phyloP scores from a whole-genome alignment of 495 filamentous ascomycete genomes.

The Aspergillus steynii region DNA sequence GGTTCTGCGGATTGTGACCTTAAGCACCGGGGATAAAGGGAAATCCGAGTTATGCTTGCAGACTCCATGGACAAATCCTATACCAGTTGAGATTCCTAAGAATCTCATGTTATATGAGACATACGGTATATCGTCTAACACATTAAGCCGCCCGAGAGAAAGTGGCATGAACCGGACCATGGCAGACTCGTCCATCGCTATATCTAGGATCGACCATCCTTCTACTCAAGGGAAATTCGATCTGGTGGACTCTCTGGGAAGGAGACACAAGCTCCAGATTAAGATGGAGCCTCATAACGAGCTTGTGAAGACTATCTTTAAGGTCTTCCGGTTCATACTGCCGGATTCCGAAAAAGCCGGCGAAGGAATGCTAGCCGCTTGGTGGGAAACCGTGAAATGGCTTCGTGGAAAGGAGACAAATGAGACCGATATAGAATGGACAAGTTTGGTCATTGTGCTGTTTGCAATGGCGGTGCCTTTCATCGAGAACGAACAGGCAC shows the following conservation, averaged over 20 bases:
- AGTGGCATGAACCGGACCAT: slow-evolving; percentile 54
- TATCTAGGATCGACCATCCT: slow-evolving; percentile 45
- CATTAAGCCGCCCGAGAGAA: slow-evolving; percentile 42
- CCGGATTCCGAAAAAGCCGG: slow-evolving; percentile 55
- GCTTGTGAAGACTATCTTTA: slow-evolving; percentile 59
- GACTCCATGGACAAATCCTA: slow-evolving; percentile 69
- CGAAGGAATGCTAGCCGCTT: slow-evolving; percentile 66
- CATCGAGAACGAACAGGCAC: slow-evolving; percentile 38
- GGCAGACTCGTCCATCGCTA: slow-evolving; percentile 46
- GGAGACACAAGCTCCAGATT: slow-evolving; percentile 64
- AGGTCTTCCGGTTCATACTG: slow-evolving; percentile 61
- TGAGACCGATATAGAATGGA: slow-evolving; percentile 72
- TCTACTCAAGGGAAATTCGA: slow-evolving; percentile 59
- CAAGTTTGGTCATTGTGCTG: slow-evolving; percentile 68
- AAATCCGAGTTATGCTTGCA: slow-evolving; percentile 67
- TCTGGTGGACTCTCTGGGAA: slow-evolving; percentile 59
- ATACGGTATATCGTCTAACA: slow-evolving; percentile 35
- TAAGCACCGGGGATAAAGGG: slow-evolving; percentile 64
- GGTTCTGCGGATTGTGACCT: slow-evolving; percentile 65
- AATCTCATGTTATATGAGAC: slow-evolving; percentile 50
- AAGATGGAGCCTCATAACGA: slow-evolving; percentile 63
- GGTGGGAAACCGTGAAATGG: slow-evolving; percentile 78
- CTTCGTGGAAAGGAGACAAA: slow-evolving; percentile 50
- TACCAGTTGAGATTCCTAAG: slow-evolving; percentile 54
- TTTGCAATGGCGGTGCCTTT: slow-evolving; percentile 61